Evolutionary conservation across 2,329 filamentous ascomycete genomes (phyloP).

Genomic region (Colletotrichum euphorbiae): DNA sequence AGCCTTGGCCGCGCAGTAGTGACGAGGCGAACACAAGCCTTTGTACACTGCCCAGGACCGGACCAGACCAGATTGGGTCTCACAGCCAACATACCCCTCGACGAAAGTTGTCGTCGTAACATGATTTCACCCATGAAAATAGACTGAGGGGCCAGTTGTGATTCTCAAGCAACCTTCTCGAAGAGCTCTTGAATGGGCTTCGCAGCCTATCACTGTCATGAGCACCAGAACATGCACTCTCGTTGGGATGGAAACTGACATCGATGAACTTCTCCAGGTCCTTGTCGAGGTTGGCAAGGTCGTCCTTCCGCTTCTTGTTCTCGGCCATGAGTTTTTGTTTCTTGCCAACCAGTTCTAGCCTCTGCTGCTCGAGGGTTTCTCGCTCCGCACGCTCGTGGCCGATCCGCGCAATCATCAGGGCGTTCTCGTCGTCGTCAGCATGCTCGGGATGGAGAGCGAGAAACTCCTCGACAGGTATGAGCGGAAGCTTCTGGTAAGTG

Average conservation of each 20-base stretch:
- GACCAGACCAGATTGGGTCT: too few species aligned
- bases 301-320: constrained; percentile 94
- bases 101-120: neutral
- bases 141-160: too few species aligned
- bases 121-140: neutral
- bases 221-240: constrained; percentile 34
- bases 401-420: constrained; percentile 89
- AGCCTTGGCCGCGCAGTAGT: too few species aligned
- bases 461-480: constrained; percentile 88
- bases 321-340: constrained; percentile 73
- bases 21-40: too few species aligned
- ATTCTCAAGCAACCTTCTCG: constrained; percentile 72
- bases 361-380: constrained; percentile 84
- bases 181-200: constrained; percentile 90
- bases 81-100: neutral
- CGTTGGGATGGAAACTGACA: constrained; percentile 59
- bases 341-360: constrained; percentile 78
- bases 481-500: constrained; percentile 85
- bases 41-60: too few species aligned
- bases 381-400: constrained; percentile 89
- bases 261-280: constrained; percentile 96
- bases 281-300: constrained; percentile 89
- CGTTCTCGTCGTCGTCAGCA: constrained; percentile 77
- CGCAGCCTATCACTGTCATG: constrained; percentile 69
- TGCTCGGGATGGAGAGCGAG: constrained; percentile 81